Evolutionary conservation across 1,139 yeast species (phyloP), one percentile per base, ranked within the genome.

Genomic region (Wickerhamomyces sp.): DNA sequence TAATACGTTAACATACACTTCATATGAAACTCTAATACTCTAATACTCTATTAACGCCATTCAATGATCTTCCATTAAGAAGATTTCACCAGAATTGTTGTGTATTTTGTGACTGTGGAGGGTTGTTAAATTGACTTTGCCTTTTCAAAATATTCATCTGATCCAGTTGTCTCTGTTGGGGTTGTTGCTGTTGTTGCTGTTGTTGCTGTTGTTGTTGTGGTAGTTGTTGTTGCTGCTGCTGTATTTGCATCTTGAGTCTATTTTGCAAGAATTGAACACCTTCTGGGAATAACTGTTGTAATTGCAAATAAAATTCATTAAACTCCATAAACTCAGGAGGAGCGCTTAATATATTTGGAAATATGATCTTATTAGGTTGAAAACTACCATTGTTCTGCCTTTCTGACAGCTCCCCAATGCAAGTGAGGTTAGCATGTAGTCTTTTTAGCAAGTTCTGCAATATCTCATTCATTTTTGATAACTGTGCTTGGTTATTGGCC

Each of bases 321-420:
- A 54, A 36, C 14, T 52, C 58, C 3, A 46, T 35, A 31, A 49
- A 45, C 14, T 52, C 56, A 13, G 47, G 52, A 4, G 56, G 56
- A 2, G 56, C 51, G 12, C 45, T 41, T 38, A 54, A 21, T 3
- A 54, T 51, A 16, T 37, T 35, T 6, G 58, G 58, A 27, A 45
- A 54, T 14, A 52, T 43, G 2, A 40, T 32, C 32, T 51, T 52
- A 3, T 28, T 37, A 1, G 38, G 7, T n/a, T 32, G 24, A n/a
- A 32, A 32, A 15, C 39, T 44, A 1, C 39, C 28, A 10, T 37
- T 46, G 32, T 47, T 52, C 31, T 49, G 52, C 30, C 46, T 52
- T 26, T 54, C 58, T 8, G 51, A 45, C 1, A 54, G 38, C 27
- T 54, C 58, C 0, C 57, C 58, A 26, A 54, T 54, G 33, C 58